These are phyloP conservation scores for Aureobasidium namibiae DNA, from an alignment of 2,329 filamentous ascomycete species.

Conservation along the genomic window DNA sequence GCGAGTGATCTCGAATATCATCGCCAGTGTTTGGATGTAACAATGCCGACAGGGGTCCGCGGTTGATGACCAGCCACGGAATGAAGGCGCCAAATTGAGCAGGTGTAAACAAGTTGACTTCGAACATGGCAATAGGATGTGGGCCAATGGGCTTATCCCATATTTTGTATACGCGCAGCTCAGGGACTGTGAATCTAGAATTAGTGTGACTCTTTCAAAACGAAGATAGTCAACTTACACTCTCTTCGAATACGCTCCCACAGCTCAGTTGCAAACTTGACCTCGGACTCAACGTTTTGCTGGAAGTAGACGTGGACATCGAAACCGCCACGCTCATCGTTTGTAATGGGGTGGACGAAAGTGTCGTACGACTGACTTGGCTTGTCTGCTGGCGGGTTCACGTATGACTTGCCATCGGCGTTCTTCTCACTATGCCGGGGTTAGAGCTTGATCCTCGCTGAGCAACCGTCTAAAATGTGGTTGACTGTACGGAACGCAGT, in stretches of 20 bases:
- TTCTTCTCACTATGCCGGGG: slow-evolving; percentile 43
- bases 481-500: neutral
- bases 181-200: slow-evolving; percentile 54
- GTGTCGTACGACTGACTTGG: slow-evolving; percentile 59
- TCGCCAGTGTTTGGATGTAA: slow-evolving; percentile 77
- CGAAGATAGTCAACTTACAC: slow-evolving; percentile 44
- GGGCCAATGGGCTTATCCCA: slow-evolving; percentile 74
- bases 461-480: neutral
- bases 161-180: slow-evolving; percentile 71
- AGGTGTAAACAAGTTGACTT: slow-evolving; percentile 80
- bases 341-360: slow-evolving; percentile 62
- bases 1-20: slow-evolving; percentile 53
- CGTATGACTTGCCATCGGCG: slow-evolving; percentile 69
- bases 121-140: slow-evolving; percentile 81
- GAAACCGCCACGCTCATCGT: slow-evolving; percentile 62
- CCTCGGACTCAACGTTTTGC: slow-evolving; percentile 52
- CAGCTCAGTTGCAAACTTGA: slow-evolving; percentile 60
- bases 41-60: slow-evolving; percentile 69
- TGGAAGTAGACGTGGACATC: slow-evolving; percentile 84
- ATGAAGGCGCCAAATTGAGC: slow-evolving; percentile 83
- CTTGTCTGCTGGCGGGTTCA: slow-evolving; percentile 54
- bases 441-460: neutral
- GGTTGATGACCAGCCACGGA: slow-evolving; percentile 73
- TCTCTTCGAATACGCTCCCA: slow-evolving; percentile 73
- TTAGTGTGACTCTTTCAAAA: neutral